Base-by-base conservation (phyloP, 495 filamentous ascomycete genomes). In the Melanomma pulvis-pyrius region DNA sequence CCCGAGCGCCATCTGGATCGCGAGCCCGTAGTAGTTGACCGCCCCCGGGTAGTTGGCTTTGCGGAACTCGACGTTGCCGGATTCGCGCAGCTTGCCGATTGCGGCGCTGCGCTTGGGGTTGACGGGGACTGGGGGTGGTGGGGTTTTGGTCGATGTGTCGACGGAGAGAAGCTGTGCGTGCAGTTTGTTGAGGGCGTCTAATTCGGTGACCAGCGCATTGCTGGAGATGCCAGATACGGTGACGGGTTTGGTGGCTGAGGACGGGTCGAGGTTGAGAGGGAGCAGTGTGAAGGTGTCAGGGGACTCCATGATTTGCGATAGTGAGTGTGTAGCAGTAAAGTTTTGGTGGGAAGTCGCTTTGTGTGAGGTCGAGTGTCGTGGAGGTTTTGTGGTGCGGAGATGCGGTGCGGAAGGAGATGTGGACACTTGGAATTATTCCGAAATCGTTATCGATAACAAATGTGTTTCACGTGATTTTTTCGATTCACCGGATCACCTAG, bases 1-100 rank as follows among this genome's bases (percentile, higher is more conserved):
- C 1, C 82, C 82, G 17, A 92, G 75, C 1, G 91, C 94, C 92
- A 97, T 96, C 50, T 93, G 84, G 63, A 98, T 85, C 0, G 88
- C 93, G 47, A 90, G 84, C 0, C 82, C 84, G 82, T 98, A 98
- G 60, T 92, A 82, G 48, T 86, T 86, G 57, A 92, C 80, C 15
- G 96, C 94, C 26, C 94, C 90, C 63, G 75, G 74, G 79, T 91
- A 82, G 67, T 84, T 82, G 70, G 82, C 80, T 75, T 93, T 92
- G 74, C 90, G 88, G 81, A 90, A 92, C 70, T 88, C 86, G 54
- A 81, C 75, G 83, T 97, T 97, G 68, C 89, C 94, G 55, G 80
- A 82, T 72, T 97, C 93, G 78, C 92, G 91, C 68, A 98, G 89
- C 75, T 97, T 98, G 77, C 79, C 84, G 76, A 98, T 88, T 73